These are phyloP conservation scores for Knufia fluminis DNA, from an alignment of 2,329 filamentous ascomycete species.

Conservation along the genomic window DNA sequence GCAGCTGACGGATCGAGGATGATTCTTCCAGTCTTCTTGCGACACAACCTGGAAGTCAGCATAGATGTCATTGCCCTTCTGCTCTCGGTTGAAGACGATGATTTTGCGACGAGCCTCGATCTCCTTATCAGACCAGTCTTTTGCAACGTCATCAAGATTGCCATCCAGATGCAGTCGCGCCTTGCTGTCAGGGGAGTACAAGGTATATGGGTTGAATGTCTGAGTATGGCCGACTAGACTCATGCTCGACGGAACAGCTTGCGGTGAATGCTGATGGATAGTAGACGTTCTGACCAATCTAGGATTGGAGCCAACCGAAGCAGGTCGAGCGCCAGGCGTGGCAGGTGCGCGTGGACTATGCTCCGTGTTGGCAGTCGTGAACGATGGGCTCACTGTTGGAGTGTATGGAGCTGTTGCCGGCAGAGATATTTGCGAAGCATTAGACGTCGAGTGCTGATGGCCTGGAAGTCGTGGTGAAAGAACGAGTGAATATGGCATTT, in stretches of 20 bases:
- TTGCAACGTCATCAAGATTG: conserved; percentile 73
- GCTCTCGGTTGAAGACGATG: conserved; percentile 77
- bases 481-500: conserved; percentile 29
- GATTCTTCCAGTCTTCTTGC: conserved; percentile 66
- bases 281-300: conserved; percentile 60
- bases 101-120: conserved; percentile 69
- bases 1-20: conserved; percentile 92
- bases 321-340: conserved; percentile 28
- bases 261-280: conserved; percentile 45
- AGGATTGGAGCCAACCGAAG: conserved; percentile 42
- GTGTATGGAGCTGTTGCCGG: conserved; percentile 42
- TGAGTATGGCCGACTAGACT: conserved; percentile 32
- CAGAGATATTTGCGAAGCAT: conserved; percentile 34
- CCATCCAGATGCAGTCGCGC: conserved; percentile 77
- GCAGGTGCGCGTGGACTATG: conserved; percentile 37
- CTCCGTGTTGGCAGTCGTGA: conserved; percentile 37
- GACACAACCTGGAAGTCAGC: conserved; percentile 71
- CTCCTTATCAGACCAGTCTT: conserved; percentile 76
- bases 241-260: conserved; percentile 40
- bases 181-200: conserved; percentile 63
- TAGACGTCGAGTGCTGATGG: conserved; percentile 36
- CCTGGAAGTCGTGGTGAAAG: conserved; percentile 34
- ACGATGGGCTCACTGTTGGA: conserved; percentile 35
- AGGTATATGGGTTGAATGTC: conserved; percentile 64
- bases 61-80: conserved; percentile 71